Evolutionary conservation across 2,329 filamentous ascomycete genomes (phyloP).

Genomic region (Cytospora chrysosperma): DNA sequence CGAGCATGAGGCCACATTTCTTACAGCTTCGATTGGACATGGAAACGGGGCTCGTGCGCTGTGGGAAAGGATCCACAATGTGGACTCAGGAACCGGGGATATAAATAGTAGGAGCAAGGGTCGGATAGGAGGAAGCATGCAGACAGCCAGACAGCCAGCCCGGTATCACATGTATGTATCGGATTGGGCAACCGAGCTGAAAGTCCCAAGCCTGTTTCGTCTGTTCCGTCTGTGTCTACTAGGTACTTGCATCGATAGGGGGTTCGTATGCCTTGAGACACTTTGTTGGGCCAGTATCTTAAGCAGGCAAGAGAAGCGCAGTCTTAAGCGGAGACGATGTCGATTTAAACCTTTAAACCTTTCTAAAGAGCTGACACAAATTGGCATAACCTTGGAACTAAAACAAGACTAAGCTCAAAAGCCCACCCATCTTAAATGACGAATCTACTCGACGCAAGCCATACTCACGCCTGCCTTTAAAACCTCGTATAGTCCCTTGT

Average conservation of each 20-base stretch:
- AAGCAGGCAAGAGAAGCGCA: not conserved
- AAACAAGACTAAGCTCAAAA: not conserved
- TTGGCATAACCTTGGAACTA: not conserved
- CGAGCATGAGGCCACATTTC: conserved; percentile 19
- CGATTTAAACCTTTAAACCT: not conserved
- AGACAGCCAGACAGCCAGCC: no score
- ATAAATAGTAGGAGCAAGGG: conserved; percentile 14
- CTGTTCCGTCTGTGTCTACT: no score
- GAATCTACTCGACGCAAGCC: no score
- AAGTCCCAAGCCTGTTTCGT: not conserved
- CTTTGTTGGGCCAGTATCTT: not conserved
- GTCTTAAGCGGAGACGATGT: not conserved
- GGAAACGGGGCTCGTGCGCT: conserved; percentile 13
- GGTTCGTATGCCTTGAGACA: no score
- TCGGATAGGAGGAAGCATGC: not conserved
- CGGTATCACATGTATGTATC: not conserved
- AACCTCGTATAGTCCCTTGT: no score
- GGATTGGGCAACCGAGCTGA: not conserved
- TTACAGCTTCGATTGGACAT: conserved; percentile 17
- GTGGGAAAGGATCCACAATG: conserved; percentile 14
- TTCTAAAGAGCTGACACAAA: not conserved
- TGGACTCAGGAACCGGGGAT: conserved; percentile 7
- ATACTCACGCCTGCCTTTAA: no score
- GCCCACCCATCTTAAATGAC: no score
- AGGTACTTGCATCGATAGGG: no score